Evolutionary conservation across 2,329 filamentous ascomycete genomes (phyloP), one percentile per base, ranked within the genome.

Genomic region (Ceratocystis alfenasii): DNA sequence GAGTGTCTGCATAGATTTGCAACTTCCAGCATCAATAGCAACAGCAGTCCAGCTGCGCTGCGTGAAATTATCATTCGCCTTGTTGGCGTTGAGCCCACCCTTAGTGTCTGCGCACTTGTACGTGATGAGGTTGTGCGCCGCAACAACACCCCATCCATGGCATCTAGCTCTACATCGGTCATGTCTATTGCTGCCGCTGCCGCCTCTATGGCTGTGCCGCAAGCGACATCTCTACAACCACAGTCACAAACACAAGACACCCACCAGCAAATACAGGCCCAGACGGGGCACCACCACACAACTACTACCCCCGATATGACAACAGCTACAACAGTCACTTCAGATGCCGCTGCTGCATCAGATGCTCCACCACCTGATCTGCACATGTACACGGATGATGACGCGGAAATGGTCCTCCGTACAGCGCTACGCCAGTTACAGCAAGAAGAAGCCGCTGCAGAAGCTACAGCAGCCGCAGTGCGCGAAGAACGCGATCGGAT

Each of bases 1-100:
- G 83, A 86, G 68, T 81, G 80, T 64, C 76, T 87, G 5, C 82
- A 82, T 17, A 78, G 82, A 64, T 79, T 85, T 72, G 83, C 86
- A 80, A 46, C 20, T 44, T 48, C 46, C 15, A 83, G 86, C 79
- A 46, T 22, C 44, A 50, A 50, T 12, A 78, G 74, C 68, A 78
- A 87, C 68, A 78, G 77, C 8, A 84, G 81, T 64, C 83, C 83
- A 0, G 78, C 81, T 50, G 80, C 81, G 59, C 84, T 87, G 66
- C 78, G 79, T 55, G 84, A 87, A 66, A 77, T 80, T 63, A 75
- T 86, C 46, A 73, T 83, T 57, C 79, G 81, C 61, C 76, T 80
- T 12, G 76, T 85, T 28, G 81, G 82, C 64, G 78, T 84, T 45
- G 81, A 84, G 64, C 75, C 81, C 1, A 79, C 74, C 63, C 76